These are phyloP conservation scores for Saccharum officinarum DNA, from an alignment of 176 grass and related monocot genomes.

Conservation along the genomic window DNA sequence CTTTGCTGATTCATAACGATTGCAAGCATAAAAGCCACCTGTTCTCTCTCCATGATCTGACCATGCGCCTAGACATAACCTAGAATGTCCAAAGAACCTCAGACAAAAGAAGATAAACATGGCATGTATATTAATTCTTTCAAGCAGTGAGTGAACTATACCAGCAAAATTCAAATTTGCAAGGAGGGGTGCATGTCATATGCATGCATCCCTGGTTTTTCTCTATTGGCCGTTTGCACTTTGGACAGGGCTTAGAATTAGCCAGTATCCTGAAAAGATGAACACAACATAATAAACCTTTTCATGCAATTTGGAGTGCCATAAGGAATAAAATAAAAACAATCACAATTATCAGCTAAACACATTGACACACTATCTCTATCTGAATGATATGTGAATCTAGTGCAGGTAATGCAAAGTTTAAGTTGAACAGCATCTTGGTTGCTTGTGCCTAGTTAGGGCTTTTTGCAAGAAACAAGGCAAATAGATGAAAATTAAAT, in stretches of 20 bases:
- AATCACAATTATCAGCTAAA: constrained; percentile 1
- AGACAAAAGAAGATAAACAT: constrained; percentile 19
- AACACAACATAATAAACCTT: constrained; percentile 34
- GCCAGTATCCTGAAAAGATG: constrained; percentile 82
- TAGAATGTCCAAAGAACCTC: constrained; percentile 42
- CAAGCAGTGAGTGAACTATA: constrained; percentile 38
- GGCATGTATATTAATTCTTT: constrained; percentile 15
- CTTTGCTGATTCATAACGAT: constrained; percentile 91
- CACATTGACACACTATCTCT: background rate
- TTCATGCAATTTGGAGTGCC: constrained; percentile 20
- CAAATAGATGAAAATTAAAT: background rate
- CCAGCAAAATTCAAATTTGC: constrained; percentile 99
- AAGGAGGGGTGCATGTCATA: constrained; percentile 95
- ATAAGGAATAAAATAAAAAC: background rate
- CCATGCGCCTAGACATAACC: constrained; percentile 90
- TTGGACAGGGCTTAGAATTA: constrained; percentile 97
- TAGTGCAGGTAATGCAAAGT: background rate
- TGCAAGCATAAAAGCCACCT: constrained; percentile 96
- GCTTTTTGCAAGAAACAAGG: background rate
- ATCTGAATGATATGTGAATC: constrained; percentile 7
- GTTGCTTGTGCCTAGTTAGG: background rate
- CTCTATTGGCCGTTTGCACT: constrained; percentile 96
- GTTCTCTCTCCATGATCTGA: constrained; percentile 88
- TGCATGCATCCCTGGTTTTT: constrained; percentile 99
- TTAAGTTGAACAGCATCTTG: background rate